Base-by-base conservation (phyloP, 2,329 filamentous ascomycete species). In the Ascochyta rabiei region DNA sequence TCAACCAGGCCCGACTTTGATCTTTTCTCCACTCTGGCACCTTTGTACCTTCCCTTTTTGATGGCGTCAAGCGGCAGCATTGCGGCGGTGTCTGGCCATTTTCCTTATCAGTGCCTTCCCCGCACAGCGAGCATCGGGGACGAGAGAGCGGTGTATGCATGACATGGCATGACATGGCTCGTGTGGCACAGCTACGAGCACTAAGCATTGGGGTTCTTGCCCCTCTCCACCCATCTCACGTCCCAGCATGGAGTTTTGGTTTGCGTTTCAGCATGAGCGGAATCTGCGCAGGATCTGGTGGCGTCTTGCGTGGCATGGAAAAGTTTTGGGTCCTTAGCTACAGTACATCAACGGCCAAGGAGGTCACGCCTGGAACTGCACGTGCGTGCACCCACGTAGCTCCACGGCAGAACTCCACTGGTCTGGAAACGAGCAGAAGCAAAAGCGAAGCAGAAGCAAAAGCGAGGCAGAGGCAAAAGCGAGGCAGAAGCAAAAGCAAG, bases 231-330 rank as follows among this genome's bases (percentile, higher is more conserved):
- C 44, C 37, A 45, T 61, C 37, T 44, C 26, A 51, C 35, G 45
- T 61, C 42, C 53, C 57, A 68, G 69, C 69, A 69, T 67, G 70
- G 71, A 69, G 70, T 74, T 72, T 67, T 45, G 59, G 66, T 62
- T 59, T 61, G 54, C 52, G 42, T 63, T 30, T 30, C 12, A 63
- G 66, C 66, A 70, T 70, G 63, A 58, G 59, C 49, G 63, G 43
- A 31, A 48, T 49, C 39, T 23, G 44, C 34, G 48, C 44, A 45
- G 40, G 40, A 47, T 48, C 16, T 15, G 51, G 59, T 39, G 53
- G 52, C 41, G 53, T 56, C 55, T 35, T 59, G 62, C 60, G 57
- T 65, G 54, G 49, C 47, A 62, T 57, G 47, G 50, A 61, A 68
- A 68, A 68, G 62, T 63, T 63, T 49, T 51, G 52, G 30, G 59